Base-by-base conservation (phyloP, 371 early-diverging fungal genomes). In the Mucor lusitanicus region DNA sequence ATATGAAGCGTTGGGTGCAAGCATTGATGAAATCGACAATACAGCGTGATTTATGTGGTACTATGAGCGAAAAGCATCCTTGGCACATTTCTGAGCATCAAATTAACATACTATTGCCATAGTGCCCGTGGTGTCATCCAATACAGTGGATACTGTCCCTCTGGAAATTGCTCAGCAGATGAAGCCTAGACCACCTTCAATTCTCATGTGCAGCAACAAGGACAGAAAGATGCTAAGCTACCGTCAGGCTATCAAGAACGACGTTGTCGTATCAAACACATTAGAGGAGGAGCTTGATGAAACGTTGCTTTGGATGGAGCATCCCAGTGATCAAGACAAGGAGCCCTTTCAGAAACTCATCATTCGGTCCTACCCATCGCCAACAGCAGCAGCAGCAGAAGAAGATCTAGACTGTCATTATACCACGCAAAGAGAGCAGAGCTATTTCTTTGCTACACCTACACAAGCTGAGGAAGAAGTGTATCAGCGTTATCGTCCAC, bases 1-100 rank as follows among this genome's bases (percentile, higher is more conserved):
- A 65, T 23, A 81, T 85, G 76, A 83, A 78, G 59, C 81, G 71
- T 1, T 91, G 90, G 90, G 75, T 88, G 53, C 86, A 85, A 63
- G 84, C 84, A 1, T 56, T 91, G 65, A 87, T 89, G 83, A 91
- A 91, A 73, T 84, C 87, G 13, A 88, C 90, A 4, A 91, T 91
- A 63, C 76, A 83, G 17, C 78, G 89, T 6, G 85, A 89, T 68
- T 68, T 73, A 21, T 46, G 46, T 21, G 46, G 46, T 46, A 46
- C 6, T 5, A 37, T 37, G 37, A 37, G 7, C n/a, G n/a, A n/a
- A 37, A 13, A 37, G 0, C 5, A 4, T 1, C 1, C 3, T 35
- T 3, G 0, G 12, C 11, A 2, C 13, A 37, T 35, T 9, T 59
- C 5, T n/a, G 11, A 21, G 6, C 12, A 6, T 39, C 21, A 59